phyloP scores from a whole-genome alignment of 2,329 filamentous ascomycete species.

The Erysiphe neolycopersici region DNA sequence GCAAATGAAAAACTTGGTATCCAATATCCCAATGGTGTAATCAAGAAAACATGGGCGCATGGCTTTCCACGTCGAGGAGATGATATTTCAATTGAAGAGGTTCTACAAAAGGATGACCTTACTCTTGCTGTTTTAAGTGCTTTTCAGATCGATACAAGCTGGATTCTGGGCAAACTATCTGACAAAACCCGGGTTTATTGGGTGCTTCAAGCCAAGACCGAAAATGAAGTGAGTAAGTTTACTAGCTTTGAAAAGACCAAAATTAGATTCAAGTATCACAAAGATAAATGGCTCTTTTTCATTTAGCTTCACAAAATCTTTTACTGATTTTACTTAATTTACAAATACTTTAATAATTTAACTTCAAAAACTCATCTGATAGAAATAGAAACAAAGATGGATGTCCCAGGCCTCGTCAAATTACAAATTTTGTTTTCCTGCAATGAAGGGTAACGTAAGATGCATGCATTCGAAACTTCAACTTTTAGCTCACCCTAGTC shows the following conservation, averaged over 20 bases:
- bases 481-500: conserved; percentile 47
- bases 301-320: too few species aligned
- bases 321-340: too few species aligned
- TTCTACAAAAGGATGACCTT: conserved; percentile 46
- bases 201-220: conserved; percentile 25
- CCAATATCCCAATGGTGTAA: conserved; percentile 23
- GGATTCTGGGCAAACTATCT: conserved; percentile 29
- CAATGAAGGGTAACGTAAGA: conserved; percentile 37
- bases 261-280: too few species aligned
- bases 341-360: too few species aligned
- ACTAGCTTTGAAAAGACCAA: too few species aligned
- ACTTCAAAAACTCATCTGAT: too few species aligned
- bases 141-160: conserved; percentile 56
- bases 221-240: conserved; percentile 18
- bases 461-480: conserved; percentile 91
- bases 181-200: conserved; percentile 33
- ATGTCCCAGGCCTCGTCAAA: conserved; percentile 22
- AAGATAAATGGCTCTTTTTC: too few species aligned
- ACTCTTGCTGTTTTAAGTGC: conserved; percentile 61
- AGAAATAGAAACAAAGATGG: conserved; percentile 21
- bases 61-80: conserved; percentile 32
- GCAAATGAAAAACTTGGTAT: conserved; percentile 3
- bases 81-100: conserved; percentile 71
- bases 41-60: conserved; percentile 60
- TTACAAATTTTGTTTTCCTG: conserved; percentile 55